phyloP scores from a whole-genome alignment of 768 basidiomycete genomes.

The Mycena vulgaris region DNA sequence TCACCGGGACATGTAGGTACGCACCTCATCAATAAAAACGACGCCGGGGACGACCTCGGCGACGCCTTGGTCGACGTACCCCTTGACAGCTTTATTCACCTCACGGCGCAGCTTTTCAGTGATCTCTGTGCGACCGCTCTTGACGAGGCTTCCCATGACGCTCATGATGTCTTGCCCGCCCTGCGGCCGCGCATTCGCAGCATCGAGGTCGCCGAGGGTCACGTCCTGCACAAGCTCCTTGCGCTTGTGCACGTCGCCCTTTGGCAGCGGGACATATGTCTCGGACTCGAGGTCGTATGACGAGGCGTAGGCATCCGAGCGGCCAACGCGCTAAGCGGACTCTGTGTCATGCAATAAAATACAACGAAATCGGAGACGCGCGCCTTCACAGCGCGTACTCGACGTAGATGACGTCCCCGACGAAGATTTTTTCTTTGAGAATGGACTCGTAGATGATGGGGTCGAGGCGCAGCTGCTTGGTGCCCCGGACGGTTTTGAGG shows the following conservation, averaged over 20 bases:
- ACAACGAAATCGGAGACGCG: slow-evolving; percentile 37
- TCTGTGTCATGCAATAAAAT: slow-evolving; percentile 2
- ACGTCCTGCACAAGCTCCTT: slow-evolving; percentile 97
- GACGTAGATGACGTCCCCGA: slow-evolving; percentile 97
- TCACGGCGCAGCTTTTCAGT: slow-evolving; percentile 96
- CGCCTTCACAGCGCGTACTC: slow-evolving; percentile 97
- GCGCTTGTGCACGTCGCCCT: slow-evolving; percentile 96
- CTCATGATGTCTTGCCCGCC: slow-evolving; percentile 99
- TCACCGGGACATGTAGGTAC: no score
- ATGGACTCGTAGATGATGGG: slow-evolving; percentile 98
- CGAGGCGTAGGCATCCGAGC: slow-evolving; percentile 97
- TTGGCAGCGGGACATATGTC: slow-evolving; percentile 97
- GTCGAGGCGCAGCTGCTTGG: slow-evolving; percentile 94
- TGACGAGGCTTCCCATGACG: slow-evolving; percentile 94
- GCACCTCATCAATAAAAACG: slow-evolving; percentile 97
- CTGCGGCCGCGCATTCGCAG: slow-evolving; percentile 95
- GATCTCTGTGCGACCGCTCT: slow-evolving; percentile 94
- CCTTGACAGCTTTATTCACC: slow-evolving; percentile 97
- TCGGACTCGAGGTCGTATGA: slow-evolving; percentile 99
- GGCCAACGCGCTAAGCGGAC: slow-evolving; percentile 85
- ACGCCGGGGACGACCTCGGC: slow-evolving; percentile 99
- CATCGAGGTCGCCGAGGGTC: slow-evolving; percentile 94
- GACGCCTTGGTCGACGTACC: slow-evolving; percentile 98
- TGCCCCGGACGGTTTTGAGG: slow-evolving; percentile 93
- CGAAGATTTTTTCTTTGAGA: slow-evolving; percentile 95